Conservation (phyloP, 371 early-diverging fungal genomes). For the Syncephalastrum racemosum region DNA sequence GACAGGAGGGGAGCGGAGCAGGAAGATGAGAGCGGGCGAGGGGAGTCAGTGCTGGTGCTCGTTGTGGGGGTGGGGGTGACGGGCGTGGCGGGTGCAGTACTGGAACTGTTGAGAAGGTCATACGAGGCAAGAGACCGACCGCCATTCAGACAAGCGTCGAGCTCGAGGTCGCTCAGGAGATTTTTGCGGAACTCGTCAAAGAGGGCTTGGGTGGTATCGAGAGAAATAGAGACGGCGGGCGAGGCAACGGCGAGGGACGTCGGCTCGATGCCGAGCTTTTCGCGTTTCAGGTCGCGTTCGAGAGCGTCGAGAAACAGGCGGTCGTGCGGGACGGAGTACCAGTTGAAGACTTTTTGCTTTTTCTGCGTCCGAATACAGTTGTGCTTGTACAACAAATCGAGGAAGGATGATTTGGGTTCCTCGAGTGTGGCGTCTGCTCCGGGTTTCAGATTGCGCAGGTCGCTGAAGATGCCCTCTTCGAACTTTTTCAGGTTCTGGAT, state of each 20-base stretch:
- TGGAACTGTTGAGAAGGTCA: neutral
- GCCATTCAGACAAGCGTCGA: conserved; percentile 25
- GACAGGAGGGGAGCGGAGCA: conserved; percentile 12
- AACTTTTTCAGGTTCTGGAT: conserved; percentile 78
- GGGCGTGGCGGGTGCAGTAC: neutral
- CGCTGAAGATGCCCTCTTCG: conserved; percentile 87
- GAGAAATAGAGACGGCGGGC: conserved; percentile 34
- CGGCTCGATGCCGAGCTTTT: conserved; percentile 66
- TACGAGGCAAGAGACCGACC: neutral
- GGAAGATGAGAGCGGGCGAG: conserved; percentile 10
- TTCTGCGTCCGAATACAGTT: conserved; percentile 88
- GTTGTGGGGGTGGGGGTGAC: conserved; percentile 3
- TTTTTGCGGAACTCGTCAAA: conserved; percentile 40
- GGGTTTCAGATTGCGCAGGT: conserved; percentile 82
- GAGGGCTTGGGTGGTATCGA: conserved; percentile 44
- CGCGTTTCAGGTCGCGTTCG: conserved; percentile 91
- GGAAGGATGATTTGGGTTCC: conserved; percentile 72
- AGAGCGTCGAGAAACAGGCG: conserved; percentile 80
- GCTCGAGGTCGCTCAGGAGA: conserved; percentile 31
- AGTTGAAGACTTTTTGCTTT: conserved; percentile 89
- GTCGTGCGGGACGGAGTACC: conserved; percentile 86
- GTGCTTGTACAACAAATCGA: conserved; percentile 79
- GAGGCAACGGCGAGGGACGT: conserved; percentile 52
- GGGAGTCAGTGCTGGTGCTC: too few relatives aligned
- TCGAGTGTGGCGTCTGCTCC: conserved; percentile 82